A percentile compares a stretch with the other conserved stretches of the same genome.
Evolutionary conservation across 1,284 basidiomycete species (phyloP).

Genomic region (Ganoderma lucidum): DNA sequence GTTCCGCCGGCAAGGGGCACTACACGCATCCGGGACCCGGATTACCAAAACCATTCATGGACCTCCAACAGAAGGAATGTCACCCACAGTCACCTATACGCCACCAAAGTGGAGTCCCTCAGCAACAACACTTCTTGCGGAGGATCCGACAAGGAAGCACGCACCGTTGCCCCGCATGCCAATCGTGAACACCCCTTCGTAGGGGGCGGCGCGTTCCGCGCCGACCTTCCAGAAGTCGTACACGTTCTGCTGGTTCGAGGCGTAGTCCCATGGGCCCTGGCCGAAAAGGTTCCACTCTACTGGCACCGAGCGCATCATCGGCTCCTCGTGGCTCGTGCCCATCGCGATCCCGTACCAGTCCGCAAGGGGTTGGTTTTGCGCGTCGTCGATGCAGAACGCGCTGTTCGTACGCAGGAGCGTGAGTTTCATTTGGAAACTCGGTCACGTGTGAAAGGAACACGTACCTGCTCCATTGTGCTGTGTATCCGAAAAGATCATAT

Average conservation of each 20-base stretch:
- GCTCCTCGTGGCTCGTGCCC: slow-evolving; percentile 74
- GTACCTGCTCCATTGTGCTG: slow-evolving; percentile 36
- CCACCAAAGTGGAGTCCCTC: not conserved
- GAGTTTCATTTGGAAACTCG: slow-evolving; percentile 10
- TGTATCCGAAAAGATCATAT: not conserved
- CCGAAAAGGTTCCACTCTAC: slow-evolving; percentile 66
- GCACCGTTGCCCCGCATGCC: slow-evolving; percentile 75
- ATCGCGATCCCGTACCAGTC: slow-evolving; percentile 76
- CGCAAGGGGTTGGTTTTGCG: slow-evolving; percentile 68
- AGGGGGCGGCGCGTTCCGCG: slow-evolving; percentile 61
- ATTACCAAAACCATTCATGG: not conserved
- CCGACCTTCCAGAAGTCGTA: slow-evolving; percentile 68
- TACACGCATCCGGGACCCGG: slow-evolving; percentile 31
- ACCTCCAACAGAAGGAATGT: not conserved
- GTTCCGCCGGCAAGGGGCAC: slow-evolving; percentile 58
- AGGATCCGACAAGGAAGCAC: slow-evolving; percentile 16
- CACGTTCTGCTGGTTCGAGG: slow-evolving; percentile 58
- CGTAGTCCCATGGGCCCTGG: slow-evolving; percentile 68
- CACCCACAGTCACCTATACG: slow-evolving; percentile 36
- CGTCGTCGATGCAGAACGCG: slow-evolving; percentile 74
- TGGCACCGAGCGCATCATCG: slow-evolving; percentile 69
- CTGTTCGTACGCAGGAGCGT: slow-evolving; percentile 43
- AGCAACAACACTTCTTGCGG: not conserved
- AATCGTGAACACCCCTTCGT: slow-evolving; percentile 68
- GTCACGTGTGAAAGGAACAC: slow-evolving; percentile 16